phyloP scores from a whole-genome alignment of 331 rosid genomes.

The Ulmus americana region DNA sequence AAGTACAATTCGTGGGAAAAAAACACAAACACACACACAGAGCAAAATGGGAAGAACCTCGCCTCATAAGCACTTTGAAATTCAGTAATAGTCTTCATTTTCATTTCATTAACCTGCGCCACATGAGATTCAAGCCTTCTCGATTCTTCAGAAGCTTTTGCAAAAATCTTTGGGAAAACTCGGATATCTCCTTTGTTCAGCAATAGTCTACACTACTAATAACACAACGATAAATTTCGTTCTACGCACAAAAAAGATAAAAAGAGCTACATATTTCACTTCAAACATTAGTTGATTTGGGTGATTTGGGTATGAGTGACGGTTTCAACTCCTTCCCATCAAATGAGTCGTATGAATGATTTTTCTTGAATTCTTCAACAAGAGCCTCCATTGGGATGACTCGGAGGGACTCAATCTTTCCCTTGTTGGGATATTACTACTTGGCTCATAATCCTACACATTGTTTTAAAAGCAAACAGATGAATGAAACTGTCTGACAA shows the following conservation, averaged over 20 bases:
- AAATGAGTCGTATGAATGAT: conserved; percentile 43
- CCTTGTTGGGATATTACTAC: conserved; percentile 66
- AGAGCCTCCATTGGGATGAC: conserved; percentile 82
- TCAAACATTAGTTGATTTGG: conserved; percentile 32
- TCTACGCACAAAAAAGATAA: neutral
- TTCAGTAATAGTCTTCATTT: conserved; percentile 56
- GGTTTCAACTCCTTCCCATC: conserved; percentile 70
- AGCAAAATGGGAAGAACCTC: neutral
- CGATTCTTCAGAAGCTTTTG: conserved; percentile 55
- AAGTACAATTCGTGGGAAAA: conserved; percentile 20
- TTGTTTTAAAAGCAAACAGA: conserved; percentile 1
- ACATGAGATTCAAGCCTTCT: conserved; percentile 54
- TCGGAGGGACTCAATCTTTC: conserved; percentile 74
- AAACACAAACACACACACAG: neutral
- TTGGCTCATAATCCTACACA: conserved; percentile 78
- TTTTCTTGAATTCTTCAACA: conserved; percentile 79
- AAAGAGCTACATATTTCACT: neutral
- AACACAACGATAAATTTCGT: conserved; percentile 41
- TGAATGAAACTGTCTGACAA: neutral
- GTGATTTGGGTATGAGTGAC: conserved; percentile 60
- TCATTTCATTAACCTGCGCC: conserved; percentile 40
- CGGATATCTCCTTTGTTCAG: conserved; percentile 59
- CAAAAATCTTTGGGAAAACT: conserved; percentile 58
- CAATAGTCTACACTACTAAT: conserved; percentile 17
- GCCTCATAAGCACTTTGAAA: conserved; percentile 83